These are phyloP conservation scores for Ephemerocybe angulata DNA, from an alignment of 768 basidiomycete species.

Conservation along the genomic window DNA sequence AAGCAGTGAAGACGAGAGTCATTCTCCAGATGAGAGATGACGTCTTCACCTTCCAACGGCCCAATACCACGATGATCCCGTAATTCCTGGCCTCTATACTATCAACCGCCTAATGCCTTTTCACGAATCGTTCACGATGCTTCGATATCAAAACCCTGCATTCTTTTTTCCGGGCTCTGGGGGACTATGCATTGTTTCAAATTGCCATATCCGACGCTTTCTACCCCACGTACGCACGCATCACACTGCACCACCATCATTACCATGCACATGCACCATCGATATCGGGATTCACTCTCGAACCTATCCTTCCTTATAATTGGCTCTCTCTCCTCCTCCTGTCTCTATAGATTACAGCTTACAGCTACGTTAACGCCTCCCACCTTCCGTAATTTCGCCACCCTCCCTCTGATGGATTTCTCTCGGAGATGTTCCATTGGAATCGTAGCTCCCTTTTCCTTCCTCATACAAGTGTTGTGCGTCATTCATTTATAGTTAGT, in stretches of 20 bases:
- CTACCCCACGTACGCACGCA: slow-evolving; percentile 5
- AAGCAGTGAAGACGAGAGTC: neutral
- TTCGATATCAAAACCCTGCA: slow-evolving; percentile 23
- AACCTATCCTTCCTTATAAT: slow-evolving; percentile 24
- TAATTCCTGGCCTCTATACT: neutral
- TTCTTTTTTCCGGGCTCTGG: slow-evolving; percentile 25
- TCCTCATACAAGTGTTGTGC: slow-evolving; percentile 15
- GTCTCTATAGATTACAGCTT: slow-evolving; percentile 11
- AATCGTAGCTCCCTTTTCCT: slow-evolving; percentile 17
- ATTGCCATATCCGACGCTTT: slow-evolving; percentile 16
- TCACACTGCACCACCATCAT: slow-evolving; percentile 3
- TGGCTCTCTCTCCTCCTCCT: slow-evolving; percentile 12
- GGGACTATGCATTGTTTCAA: slow-evolving; percentile 23
- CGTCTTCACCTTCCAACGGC: neutral
- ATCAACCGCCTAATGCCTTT: slow-evolving; percentile 6
- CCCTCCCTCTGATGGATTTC: neutral
- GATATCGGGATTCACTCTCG: slow-evolving; percentile 5
- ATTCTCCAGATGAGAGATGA: slow-evolving; percentile 1
- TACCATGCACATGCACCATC: slow-evolving; percentile 1
- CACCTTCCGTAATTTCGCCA: slow-evolving; percentile 14
- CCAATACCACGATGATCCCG: neutral
- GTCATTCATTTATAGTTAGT: neutral
- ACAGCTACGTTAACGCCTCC: neutral
- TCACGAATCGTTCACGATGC: slow-evolving; percentile 23
- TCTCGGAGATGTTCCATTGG: slow-evolving; percentile 1